Evolutionary conservation across 106 monocot species (phyloP).

Genomic region (Acanthochlamys bracteata): DNA sequence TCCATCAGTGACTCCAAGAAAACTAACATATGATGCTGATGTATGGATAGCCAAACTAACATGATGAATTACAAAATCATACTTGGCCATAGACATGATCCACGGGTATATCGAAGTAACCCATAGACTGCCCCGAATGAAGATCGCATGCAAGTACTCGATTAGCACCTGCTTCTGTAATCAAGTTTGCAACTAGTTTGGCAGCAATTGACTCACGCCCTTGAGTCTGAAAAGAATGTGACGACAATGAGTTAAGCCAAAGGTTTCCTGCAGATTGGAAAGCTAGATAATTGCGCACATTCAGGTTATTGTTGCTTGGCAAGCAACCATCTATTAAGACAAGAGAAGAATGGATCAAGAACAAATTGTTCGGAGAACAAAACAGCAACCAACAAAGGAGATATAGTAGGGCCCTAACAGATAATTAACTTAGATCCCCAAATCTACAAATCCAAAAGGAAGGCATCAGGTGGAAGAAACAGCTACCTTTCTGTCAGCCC

Average conservation of each 20-base stretch:
- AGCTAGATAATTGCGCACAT: too few relatives aligned
- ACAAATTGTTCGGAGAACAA: too few relatives aligned
- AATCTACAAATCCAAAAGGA: too few relatives aligned
- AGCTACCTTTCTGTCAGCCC: slow-evolving; percentile 46
- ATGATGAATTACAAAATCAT: background rate
- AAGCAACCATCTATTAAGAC: too few relatives aligned
- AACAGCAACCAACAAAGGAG: too few relatives aligned
- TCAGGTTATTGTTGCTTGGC: too few relatives aligned
- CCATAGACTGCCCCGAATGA: slow-evolving; percentile 51
- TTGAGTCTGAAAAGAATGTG: slow-evolving; percentile 25
- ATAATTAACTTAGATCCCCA: too few relatives aligned
- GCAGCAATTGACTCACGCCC: slow-evolving; percentile 65
- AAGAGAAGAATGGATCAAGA: too few relatives aligned
- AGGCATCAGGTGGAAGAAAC: background rate
- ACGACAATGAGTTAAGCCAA: background rate
- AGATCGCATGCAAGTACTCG: slow-evolving; percentile 54
- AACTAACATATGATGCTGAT: too few relatives aligned
- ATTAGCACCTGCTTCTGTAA: slow-evolving; percentile 47
- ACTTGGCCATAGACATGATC: slow-evolving; percentile 59
- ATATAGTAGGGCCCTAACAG: too few relatives aligned
- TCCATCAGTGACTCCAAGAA: background rate
- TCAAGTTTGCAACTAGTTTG: slow-evolving; percentile 56
- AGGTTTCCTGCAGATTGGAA: too few relatives aligned
- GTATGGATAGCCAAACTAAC: too few relatives aligned
- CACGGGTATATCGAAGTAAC: slow-evolving; percentile 51